Percentiles rank a stretch among this genome's conserved stretches.
phyloP scores from a whole-genome alignment of 805 yeast genomes.

The Metschnikowia baotianmanensis region DNA sequence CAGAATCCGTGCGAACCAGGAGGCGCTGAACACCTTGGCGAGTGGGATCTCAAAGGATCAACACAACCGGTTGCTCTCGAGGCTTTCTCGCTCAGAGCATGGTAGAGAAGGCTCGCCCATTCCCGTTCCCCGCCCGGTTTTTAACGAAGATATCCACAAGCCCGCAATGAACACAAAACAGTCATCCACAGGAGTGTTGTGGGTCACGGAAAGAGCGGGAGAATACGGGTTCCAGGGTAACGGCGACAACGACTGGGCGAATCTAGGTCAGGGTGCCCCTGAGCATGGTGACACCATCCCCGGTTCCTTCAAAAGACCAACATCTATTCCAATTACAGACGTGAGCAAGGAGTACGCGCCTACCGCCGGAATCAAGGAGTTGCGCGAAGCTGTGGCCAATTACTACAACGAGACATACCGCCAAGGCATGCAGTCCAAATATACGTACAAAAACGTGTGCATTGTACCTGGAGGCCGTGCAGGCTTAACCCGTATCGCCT shows the following conservation, averaged over 20 bases:
- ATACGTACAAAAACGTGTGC: constrained; percentile 59
- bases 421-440: constrained; percentile 46
- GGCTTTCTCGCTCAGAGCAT: constrained; percentile 31
- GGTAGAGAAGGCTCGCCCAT: constrained; percentile 46
- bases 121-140: constrained; percentile 48
- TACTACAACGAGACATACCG: constrained; percentile 56
- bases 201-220: constrained; percentile 61
- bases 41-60: constrained; percentile 16
- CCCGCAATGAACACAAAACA: constrained; percentile 60
- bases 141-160: constrained; percentile 44
- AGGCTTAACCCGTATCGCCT: constrained; percentile 60
- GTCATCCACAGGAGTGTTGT: constrained; percentile 60
- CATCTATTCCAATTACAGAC: constrained; percentile 44
- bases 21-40: constrained; percentile 14
- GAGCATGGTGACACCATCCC: constrained; percentile 59
- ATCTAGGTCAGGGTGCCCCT: constrained; percentile 65
- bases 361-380: constrained; percentile 53
- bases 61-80: constrained; percentile 25
- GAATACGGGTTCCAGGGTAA: constrained; percentile 51
- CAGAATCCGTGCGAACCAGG: constrained; percentile 22
- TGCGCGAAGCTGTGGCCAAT: constrained; percentile 58
- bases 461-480: constrained; percentile 66
- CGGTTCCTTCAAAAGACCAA: constrained; percentile 57
- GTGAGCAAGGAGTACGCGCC: constrained; percentile 57
- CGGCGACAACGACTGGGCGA: constrained; percentile 48